phyloP scores from a whole-genome alignment of 345 rosid species.

The Excoecaria cochinchinensis region DNA sequence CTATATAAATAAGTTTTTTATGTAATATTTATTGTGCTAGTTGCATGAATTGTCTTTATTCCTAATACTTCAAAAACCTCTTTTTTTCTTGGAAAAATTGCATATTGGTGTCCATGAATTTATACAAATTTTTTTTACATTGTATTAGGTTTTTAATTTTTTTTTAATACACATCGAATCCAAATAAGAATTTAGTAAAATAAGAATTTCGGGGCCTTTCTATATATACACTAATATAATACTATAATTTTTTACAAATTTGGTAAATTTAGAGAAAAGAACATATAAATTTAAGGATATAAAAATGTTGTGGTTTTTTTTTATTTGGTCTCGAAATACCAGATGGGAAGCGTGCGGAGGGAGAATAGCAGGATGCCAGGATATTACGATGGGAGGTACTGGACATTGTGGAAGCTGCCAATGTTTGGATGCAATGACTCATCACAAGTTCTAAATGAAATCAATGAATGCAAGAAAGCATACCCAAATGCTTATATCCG shows the following conservation, averaged over 20 bases:
- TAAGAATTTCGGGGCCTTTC: too few relatives aligned
- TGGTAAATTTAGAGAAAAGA: too few relatives aligned
- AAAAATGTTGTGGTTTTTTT: too few relatives aligned
- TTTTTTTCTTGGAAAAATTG: not conserved
- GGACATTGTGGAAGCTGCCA: slow-evolving; percentile 78
- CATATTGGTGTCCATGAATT: too few relatives aligned
- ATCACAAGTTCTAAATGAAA: slow-evolving; percentile 51
- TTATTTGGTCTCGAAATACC: not conserved
- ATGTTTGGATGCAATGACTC: slow-evolving; percentile 74
- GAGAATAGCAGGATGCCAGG: slow-evolving; percentile 61
- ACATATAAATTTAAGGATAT: too few relatives aligned
- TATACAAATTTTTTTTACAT: too few relatives aligned
- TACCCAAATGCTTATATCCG: slow-evolving; percentile 57
- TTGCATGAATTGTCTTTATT: not conserved
- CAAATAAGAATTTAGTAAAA: too few relatives aligned
- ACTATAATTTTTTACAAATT: too few relatives aligned
- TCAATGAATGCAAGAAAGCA: slow-evolving; percentile 42
- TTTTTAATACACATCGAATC: too few relatives aligned
- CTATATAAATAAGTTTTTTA: too few relatives aligned
- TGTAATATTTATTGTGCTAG: not conserved
- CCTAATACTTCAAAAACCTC: not conserved
- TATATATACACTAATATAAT: too few relatives aligned
- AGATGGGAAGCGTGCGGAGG: slow-evolving; percentile 45
- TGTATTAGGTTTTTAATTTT: too few relatives aligned
- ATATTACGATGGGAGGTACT: slow-evolving; percentile 69